Base-by-base conservation (phyloP, 805 yeast species). In the Candida ovalis region DNA sequence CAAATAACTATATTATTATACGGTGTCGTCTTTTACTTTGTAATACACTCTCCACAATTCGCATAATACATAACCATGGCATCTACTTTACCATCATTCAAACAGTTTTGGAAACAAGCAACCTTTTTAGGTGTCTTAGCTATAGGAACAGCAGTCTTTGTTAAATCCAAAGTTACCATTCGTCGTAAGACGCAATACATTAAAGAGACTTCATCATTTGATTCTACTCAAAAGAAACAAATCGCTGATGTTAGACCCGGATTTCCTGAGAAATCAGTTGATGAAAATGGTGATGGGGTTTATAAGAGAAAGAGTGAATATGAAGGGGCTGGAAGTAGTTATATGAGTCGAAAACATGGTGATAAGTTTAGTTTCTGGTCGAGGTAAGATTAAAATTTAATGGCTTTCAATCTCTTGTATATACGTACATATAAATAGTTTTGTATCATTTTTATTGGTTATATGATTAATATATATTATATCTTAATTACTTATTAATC, bases 291-390 rank as follows among this genome's bases (percentile, higher is more conserved):
- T 30, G 68, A 69, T 41, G 66, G 84, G 5, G 59, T 58, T 22
- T 68, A 66, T 21, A 58, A 66, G 40, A 68, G 90, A 51, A 80
- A 81, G 52, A 78, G 84, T 45, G 81, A 77, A 57, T 86, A 75
- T 59, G 87, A 83, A 55, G 92, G 90, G 4, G 73, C 84, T 0
- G 88, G 88, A 0, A 69, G 70, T 46, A 77, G 87, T 42, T 82
- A 82, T 47, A 63, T 51, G 90, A 64, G 70, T 42, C 55, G 71
- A 35, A 64, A 65, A 49, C 60, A 60, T 39, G 73, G 73, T 32
- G 72, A 69, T 53, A 67, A 67, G 45, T 64, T 69, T 42, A 56
- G 55, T 30, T 50, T 44, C 30, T 58, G 63, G 53, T 54, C 21
- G 10, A 21, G 35, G 24, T 43, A 21, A 25, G 5, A 10, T 35